A percentile compares a stretch with the other conserved stretches of the same genome.
Conservation (phyloP, 371 early-diverging fungal species). For the Actinomortierella ambigua region DNA sequence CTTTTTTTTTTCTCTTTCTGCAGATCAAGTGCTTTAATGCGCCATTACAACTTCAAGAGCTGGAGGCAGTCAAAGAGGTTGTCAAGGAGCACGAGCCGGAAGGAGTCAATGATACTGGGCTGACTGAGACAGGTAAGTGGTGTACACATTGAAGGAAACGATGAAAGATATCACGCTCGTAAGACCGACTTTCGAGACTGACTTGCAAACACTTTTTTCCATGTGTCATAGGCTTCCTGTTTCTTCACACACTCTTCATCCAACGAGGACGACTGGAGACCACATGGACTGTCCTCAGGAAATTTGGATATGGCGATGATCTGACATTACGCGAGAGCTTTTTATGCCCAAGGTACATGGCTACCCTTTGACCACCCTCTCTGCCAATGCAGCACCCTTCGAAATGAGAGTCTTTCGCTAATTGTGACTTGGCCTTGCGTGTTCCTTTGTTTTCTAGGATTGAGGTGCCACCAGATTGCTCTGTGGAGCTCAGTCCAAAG, state of each 20-base stretch:
- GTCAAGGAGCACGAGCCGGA: constrained; percentile 86
- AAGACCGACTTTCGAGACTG: not conserved
- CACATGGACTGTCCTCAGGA: constrained; percentile 95
- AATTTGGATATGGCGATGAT: constrained; percentile 96
- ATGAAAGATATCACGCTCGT: not conserved
- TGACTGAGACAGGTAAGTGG: constrained; percentile 74
- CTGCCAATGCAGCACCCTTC: no score
- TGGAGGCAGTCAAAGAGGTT: constrained; percentile 94
- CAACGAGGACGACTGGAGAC: constrained; percentile 96
- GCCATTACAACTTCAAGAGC: constrained; percentile 91
- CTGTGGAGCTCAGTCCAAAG: constrained; percentile 90
- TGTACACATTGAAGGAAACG: no score
- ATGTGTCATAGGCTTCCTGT: constrained; percentile 76
- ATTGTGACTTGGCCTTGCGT: no score
- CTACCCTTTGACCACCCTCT: not conserved
- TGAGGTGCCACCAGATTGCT: constrained; percentile 88
- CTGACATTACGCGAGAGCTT: constrained; percentile 88
- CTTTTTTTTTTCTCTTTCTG: not conserved
- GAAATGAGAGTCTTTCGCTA: no score
- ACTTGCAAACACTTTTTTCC: not conserved
- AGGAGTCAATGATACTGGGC: constrained; percentile 83
- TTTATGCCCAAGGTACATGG: constrained; percentile 73
- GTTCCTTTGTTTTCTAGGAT: constrained; percentile 53
- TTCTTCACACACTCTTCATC: constrained; percentile 92
- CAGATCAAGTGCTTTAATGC: constrained; percentile 93